phyloP scores from a whole-genome alignment of 768 basidiomycete species.

The Mycena latifolia region DNA sequence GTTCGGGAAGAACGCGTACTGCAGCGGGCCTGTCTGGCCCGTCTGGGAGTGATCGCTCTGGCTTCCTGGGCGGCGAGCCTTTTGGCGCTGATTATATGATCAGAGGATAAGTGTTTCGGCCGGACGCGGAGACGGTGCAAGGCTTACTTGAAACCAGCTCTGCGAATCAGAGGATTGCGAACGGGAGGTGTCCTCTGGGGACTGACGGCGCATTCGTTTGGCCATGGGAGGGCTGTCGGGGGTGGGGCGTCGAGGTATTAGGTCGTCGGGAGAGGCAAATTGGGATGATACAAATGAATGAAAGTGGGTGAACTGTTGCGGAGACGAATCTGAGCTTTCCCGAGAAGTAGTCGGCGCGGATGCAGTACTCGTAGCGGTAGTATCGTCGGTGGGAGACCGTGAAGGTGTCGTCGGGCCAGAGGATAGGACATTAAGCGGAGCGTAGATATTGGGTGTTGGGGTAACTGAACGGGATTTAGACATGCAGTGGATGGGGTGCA shows the following conservation, averaged over 20 bases:
- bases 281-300: constrained; percentile 46
- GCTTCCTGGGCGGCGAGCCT: constrained; percentile 81
- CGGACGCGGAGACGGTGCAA: constrained; percentile 27
- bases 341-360: constrained; percentile 28
- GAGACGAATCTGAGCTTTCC: constrained; percentile 42
- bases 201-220: constrained; percentile 56
- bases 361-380: constrained; percentile 42
- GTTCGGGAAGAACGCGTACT: no score
- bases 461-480: constrained; percentile 61
- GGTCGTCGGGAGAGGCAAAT: constrained; percentile 39
- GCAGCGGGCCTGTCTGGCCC: no score
- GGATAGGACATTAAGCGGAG: constrained; percentile 50
- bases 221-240: constrained; percentile 53
- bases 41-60: constrained; percentile 66
- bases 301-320: constrained; percentile 41
- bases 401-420: constrained; percentile 53
- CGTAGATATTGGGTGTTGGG: constrained; percentile 56
- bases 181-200: constrained; percentile 49
- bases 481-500: constrained; percentile 55
- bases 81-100: constrained; percentile 86
- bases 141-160: constrained; percentile 85
- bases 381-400: constrained; percentile 57
- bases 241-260: constrained; percentile 40
- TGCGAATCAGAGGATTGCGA: constrained; percentile 65
- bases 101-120: constrained; percentile 38